A percentile compares a stretch with the other conserved stretches of the same genome.
These are phyloP conservation scores for Aspergillus ruber DNA, from an alignment of 2,329 filamentous ascomycete species.

Conservation along the genomic window DNA sequence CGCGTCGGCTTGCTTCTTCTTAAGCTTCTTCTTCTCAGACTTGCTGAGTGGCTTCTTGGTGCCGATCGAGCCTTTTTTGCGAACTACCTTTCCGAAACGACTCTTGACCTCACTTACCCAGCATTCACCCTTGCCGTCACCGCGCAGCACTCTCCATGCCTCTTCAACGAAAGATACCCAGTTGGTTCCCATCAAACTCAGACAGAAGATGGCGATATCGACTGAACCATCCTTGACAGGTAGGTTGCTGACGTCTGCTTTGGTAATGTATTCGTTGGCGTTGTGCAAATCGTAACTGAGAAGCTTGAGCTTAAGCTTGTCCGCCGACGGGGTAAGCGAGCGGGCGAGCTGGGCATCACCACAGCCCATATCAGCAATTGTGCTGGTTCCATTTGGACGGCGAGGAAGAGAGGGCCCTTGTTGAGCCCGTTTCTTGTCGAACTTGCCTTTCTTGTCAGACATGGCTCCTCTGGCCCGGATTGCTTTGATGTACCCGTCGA, in stretches of 20 bases:
- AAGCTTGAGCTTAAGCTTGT: conserved; percentile 65
- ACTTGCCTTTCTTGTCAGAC: conserved; percentile 33
- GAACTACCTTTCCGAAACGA: conserved; percentile 63
- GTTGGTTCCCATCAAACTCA: conserved; percentile 98
- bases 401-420: conserved; percentile 56
- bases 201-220: conserved; percentile 88
- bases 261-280: conserved; percentile 68
- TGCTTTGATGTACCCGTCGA: conserved; percentile 73
- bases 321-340: conserved; percentile 53
- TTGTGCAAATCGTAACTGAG: conserved; percentile 82
- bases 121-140: conserved; percentile 75
- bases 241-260: conserved; percentile 80
- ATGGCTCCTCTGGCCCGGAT: conserved; percentile 63
- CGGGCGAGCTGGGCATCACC: conserved; percentile 79
- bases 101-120: conserved; percentile 98
- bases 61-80: conserved; percentile 37
- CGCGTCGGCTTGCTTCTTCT: conserved; percentile 43
- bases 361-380: conserved; percentile 86
- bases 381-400: conserved; percentile 61
- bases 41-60: conserved; percentile 35
- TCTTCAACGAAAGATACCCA: conserved; percentile 97
- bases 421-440: conserved; percentile 18
- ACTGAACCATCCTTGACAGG: conserved; percentile 68
- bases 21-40: conserved; percentile 37
- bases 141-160: conserved; percentile 81